A percentile compares a stretch with the other conserved stretches of the same genome.
Conservation (phyloP, 1,139 yeast genomes). For the Ogataea hybrid region DNA sequence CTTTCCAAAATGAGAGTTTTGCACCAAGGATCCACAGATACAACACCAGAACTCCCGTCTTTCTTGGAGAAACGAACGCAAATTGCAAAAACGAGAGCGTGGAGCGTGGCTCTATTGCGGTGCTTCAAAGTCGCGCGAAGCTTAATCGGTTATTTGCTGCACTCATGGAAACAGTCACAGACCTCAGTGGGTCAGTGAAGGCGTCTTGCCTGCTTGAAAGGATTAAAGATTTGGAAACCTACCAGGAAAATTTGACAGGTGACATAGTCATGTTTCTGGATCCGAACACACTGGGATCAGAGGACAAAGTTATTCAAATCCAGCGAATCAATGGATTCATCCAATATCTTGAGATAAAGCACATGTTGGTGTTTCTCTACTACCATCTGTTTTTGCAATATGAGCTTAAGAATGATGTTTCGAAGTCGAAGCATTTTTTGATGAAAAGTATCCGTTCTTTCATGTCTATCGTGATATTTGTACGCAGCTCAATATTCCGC, state of each 20-base stretch:
- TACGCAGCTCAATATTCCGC: neutral
- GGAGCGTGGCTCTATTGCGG: slow-evolving; percentile 19
- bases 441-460: slow-evolving; percentile 5
- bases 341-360: slow-evolving; percentile 15
- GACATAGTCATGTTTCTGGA: neutral
- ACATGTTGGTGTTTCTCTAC: slow-evolving; percentile 15
- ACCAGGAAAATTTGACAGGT: slow-evolving; percentile 5
- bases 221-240: slow-evolving; percentile 9
- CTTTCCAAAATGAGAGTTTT: slow-evolving; percentile 13
- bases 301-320: slow-evolving; percentile 3
- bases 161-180: slow-evolving; percentile 9
- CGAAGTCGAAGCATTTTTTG: slow-evolving; percentile 2
- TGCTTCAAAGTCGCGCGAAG: slow-evolving; percentile 12
- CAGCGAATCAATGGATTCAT: slow-evolving; percentile 13
- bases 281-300: slow-evolving; percentile 3
- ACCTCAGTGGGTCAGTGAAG: slow-evolving; percentile 11
- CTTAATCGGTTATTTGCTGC: slow-evolving; percentile 11
- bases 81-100: slow-evolving; percentile 18
- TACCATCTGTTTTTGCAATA: slow-evolving; percentile 24
- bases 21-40: slow-evolving; percentile 8
- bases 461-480: neutral
- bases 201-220: slow-evolving; percentile 7
- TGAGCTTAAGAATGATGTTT: slow-evolving; percentile 12
- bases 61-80: slow-evolving; percentile 14
- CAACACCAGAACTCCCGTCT: slow-evolving; percentile 20